Conservation (phyloP, 2,329 filamentous ascomycete genomes). For the Podosphaera fusca region DNA sequence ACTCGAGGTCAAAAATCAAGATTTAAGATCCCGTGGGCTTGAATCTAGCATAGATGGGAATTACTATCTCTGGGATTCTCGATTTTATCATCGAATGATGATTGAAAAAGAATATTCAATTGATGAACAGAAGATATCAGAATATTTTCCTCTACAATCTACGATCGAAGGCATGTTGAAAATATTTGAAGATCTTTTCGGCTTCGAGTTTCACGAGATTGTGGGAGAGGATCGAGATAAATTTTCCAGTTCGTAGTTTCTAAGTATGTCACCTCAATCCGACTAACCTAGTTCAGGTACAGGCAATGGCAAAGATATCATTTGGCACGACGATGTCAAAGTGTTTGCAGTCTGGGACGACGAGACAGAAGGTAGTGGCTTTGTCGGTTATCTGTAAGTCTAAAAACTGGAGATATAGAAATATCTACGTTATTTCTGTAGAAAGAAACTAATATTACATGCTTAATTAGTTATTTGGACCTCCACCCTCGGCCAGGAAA, state of each 20-base stretch:
- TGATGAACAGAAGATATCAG: constrained; percentile 56
- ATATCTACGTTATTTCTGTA: not conserved
- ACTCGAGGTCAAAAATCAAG: constrained; percentile 50
- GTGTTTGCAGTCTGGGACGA: constrained; percentile 70
- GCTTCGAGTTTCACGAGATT: constrained; percentile 55
- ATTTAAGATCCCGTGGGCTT: constrained; percentile 34
- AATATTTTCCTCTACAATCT: constrained; percentile 59
- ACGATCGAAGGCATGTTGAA: constrained; percentile 58
- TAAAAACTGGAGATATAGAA: no score
- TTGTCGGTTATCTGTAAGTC: constrained; percentile 45
- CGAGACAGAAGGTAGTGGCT: constrained; percentile 41
- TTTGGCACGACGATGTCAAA: constrained; percentile 68
- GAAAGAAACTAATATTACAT: not conserved
- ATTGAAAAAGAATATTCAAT: constrained; percentile 61
- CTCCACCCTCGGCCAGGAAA: constrained; percentile 61
- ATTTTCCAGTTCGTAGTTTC: constrained; percentile 9
- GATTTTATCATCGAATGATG: constrained; percentile 61
- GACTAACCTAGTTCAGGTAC: constrained; percentile 6
- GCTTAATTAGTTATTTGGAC: constrained; percentile 37
- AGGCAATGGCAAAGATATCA: constrained; percentile 22
- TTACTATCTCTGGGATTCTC: constrained; percentile 66
- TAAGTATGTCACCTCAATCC: not conserved
- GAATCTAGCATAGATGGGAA: constrained; percentile 33
- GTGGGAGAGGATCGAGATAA: constrained; percentile 34
- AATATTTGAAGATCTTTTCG: constrained; percentile 68